Conservation (phyloP, 768 basidiomycete species). For the Rubroboletus pulcherrimus region DNA sequence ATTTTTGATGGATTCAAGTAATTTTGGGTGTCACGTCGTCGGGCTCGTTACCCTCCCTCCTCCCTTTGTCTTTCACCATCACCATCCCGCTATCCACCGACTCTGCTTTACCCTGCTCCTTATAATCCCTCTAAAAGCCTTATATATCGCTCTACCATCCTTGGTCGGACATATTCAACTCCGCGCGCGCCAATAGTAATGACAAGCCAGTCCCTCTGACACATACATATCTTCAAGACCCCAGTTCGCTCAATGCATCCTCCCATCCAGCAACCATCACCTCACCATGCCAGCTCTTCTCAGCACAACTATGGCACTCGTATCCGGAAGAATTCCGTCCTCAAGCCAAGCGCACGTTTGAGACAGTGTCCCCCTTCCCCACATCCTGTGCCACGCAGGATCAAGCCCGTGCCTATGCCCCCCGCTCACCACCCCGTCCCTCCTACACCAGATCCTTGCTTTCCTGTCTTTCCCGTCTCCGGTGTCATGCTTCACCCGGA, state of each 20-base stretch:
- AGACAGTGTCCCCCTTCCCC: constrained; percentile 41
- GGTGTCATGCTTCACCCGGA: constrained; percentile 69
- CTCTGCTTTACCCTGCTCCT: constrained; percentile 8
- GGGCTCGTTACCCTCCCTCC: constrained; percentile 20
- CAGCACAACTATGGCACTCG: constrained; percentile 51
- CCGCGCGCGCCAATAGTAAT: constrained; percentile 15
- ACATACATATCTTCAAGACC: constrained; percentile 12
- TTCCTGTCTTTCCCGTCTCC: constrained; percentile 55
- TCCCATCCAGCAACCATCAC: constrained; percentile 9
- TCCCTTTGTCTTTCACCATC: constrained; percentile 30
- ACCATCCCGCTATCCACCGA: constrained; percentile 19
- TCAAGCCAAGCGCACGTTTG: constrained; percentile 51
- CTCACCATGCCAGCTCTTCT: constrained; percentile 8
- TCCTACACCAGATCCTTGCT: constrained; percentile 15
- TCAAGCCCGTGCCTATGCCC: constrained; percentile 31
- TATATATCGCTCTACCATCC: constrained; percentile 19
- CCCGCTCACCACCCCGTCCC: constrained; percentile 18
- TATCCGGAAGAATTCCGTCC: constrained; percentile 47
- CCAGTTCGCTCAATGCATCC: constrained; percentile 15
- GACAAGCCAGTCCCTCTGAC: constrained; percentile 17
- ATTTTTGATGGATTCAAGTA: constrained; percentile 31
- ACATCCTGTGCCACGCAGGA: constrained; percentile 31
- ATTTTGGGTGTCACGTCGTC: constrained; percentile 29
- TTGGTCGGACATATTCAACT: constrained; percentile 27
- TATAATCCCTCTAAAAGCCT: constrained; percentile 14